These are phyloP conservation scores for Trichosanthes cucumerina DNA, from an alignment of 306 rosid genomes.

Conservation along the genomic window DNA sequence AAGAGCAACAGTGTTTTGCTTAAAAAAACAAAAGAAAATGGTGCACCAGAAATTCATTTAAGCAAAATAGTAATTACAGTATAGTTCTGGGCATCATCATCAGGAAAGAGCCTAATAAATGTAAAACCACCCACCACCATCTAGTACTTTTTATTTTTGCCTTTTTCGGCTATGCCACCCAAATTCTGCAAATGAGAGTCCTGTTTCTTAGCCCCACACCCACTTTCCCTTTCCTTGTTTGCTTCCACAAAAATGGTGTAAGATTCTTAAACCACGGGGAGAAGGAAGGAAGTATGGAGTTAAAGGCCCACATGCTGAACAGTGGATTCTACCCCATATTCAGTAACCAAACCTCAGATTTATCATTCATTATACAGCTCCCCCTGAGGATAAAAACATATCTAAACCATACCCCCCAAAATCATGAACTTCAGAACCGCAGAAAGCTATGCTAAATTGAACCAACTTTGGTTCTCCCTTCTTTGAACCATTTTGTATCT, in stretches of 20 bases:
- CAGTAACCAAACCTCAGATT: not conserved
- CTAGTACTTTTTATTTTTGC: not conserved
- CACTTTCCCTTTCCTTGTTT: not conserved
- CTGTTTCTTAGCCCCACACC: constrained; percentile 3
- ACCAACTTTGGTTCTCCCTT: not conserved
- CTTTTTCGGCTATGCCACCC: not conserved
- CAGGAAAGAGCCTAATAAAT: not conserved
- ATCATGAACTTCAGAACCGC: not conserved
- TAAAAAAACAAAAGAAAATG: not conserved
- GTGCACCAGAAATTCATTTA: not conserved
- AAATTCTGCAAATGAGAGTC: not conserved
- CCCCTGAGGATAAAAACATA: not conserved
- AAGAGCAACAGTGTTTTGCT: not conserved
- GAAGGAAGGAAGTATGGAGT: constrained; percentile 2
- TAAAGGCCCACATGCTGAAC: not conserved
- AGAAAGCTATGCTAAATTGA: not conserved
- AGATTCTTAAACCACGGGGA: not conserved
- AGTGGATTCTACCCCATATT: not conserved
- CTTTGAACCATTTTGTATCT: not conserved
- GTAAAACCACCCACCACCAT: constrained; percentile 1
- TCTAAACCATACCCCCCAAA: not conserved
- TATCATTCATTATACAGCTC: not conserved
- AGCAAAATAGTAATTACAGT: not conserved
- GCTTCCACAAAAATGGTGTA: not conserved
- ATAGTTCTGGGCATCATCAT: not conserved